These are phyloP conservation scores for Flaveria trinervia DNA, from an alignment of 129 eudicot species.

Conservation along the genomic window DNA sequence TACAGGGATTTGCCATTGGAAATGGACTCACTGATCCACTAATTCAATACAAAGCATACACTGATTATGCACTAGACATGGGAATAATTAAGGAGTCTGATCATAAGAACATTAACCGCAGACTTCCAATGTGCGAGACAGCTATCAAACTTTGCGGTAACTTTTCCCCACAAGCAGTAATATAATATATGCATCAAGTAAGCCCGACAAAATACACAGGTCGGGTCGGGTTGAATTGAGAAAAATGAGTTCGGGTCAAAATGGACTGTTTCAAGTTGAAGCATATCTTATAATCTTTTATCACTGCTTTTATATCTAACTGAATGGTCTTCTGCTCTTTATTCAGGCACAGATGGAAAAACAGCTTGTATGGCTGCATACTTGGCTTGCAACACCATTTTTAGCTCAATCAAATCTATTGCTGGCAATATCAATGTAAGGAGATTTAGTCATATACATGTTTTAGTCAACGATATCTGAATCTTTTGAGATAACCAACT, in stretches of 20 bases:
- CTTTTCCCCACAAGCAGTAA: background rate
- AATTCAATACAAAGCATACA: conserved; percentile 82
- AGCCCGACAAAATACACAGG: no score
- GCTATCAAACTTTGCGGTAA: conserved; percentile 90
- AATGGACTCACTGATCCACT: conserved; percentile 97
- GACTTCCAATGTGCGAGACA: conserved; percentile 73
- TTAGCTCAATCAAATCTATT: conserved; percentile 51
- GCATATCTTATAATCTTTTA: background rate
- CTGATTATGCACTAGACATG: conserved; percentile 88
- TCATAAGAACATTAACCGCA: conserved; percentile 58
- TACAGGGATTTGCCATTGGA: conserved; percentile 97
- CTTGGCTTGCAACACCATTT: conserved; percentile 75
- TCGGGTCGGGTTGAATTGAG: no score
- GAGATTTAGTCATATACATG: background rate
- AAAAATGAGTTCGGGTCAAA: no score
- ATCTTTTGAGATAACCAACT: background rate
- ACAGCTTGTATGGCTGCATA: conserved; percentile 79
- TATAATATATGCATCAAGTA: no score
- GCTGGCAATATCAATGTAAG: conserved; percentile 82
- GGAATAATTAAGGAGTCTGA: conserved; percentile 66
- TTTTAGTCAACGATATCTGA: background rate
- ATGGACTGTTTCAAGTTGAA: background rate
- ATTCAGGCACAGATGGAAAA: conserved; percentile 85
- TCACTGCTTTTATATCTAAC: background rate
- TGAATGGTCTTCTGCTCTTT: conserved; percentile 7